phyloP scores from a whole-genome alignment of 1,284 basidiomycete genomes.

The Ustilago cynodontis region DNA sequence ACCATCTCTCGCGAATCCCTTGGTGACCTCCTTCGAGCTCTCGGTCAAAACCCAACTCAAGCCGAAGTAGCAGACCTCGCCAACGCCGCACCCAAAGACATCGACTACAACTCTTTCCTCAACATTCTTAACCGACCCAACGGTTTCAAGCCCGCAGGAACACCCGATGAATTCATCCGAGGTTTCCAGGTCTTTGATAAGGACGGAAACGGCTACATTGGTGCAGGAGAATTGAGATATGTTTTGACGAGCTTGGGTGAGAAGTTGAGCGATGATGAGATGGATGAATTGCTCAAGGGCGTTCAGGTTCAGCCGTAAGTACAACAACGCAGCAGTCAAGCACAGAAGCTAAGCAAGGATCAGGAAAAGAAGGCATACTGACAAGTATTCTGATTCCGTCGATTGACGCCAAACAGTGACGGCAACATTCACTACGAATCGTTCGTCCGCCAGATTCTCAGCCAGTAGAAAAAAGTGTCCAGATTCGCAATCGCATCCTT shows the following conservation, averaged over 20 bases:
- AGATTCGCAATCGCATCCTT: not conserved
- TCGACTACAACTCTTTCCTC: slow-evolving; percentile 79
- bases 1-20: slow-evolving; percentile 87
- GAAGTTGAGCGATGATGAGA: slow-evolving; percentile 97
- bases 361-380: not conserved
- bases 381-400: not conserved
- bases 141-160: slow-evolving; percentile 86
- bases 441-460: slow-evolving; percentile 88
- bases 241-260: slow-evolving; percentile 95
- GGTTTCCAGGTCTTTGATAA: slow-evolving; percentile 99
- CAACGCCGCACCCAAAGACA: slow-evolving; percentile 78
- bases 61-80: slow-evolving; percentile 90
- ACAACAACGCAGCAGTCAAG: no score
- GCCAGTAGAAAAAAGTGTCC: slow-evolving; percentile 55
- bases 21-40: slow-evolving; percentile 92
- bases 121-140: slow-evolving; percentile 92
- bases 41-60: slow-evolving; percentile 98
- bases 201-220: slow-evolving; percentile 96
- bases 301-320: slow-evolving; percentile 86
- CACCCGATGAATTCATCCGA: slow-evolving; percentile 91
- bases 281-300: slow-evolving; percentile 96
- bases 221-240: slow-evolving; percentile 89
- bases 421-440: slow-evolving; percentile 98
- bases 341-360: not conserved
- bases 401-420: slow-evolving; percentile 76